Conservation (phyloP, 2,329 filamentous ascomycete species). For the Cladosporium sp. region DNA sequence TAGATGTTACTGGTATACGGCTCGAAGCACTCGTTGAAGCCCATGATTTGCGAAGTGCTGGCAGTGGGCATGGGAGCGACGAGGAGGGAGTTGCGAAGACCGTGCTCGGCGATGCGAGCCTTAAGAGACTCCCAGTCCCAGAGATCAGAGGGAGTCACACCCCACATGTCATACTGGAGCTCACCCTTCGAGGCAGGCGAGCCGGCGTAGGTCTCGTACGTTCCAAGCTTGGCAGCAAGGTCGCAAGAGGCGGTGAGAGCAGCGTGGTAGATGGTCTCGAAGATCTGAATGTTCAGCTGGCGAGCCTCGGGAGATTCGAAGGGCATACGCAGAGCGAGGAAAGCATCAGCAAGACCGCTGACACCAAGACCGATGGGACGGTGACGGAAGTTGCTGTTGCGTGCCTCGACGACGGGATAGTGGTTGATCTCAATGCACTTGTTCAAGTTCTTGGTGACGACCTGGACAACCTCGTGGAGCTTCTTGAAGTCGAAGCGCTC, state of each 20-base stretch:
- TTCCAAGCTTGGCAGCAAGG: slow-evolving; percentile 74
- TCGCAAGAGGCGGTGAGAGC: slow-evolving; percentile 85
- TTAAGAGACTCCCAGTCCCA: slow-evolving; percentile 95
- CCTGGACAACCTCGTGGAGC: slow-evolving; percentile 88
- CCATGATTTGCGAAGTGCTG: slow-evolving; percentile 93
- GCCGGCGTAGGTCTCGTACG: slow-evolving; percentile 87
- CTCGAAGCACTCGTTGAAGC: slow-evolving; percentile 99
- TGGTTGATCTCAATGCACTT: slow-evolving; percentile 98
- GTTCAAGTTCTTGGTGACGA: slow-evolving; percentile 93
- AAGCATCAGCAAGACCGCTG: slow-evolving; percentile 94
- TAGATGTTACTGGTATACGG: slow-evolving; percentile 99
- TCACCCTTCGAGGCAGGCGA: slow-evolving; percentile 93
- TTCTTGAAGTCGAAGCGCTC: slow-evolving; percentile 93
- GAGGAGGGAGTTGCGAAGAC: slow-evolving; percentile 91
- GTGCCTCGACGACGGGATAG: slow-evolving; percentile 92
- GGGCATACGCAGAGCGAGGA: slow-evolving; percentile 91
- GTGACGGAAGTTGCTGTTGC: slow-evolving; percentile 96
- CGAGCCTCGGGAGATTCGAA: slow-evolving; percentile 95
- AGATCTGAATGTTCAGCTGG: slow-evolving; percentile 95
- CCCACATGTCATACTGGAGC: slow-evolving; percentile 99
- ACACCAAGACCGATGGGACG: slow-evolving; percentile 94
- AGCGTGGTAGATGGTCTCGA: slow-evolving; percentile 98
- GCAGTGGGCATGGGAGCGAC: slow-evolving; percentile 98
- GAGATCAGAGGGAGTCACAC: slow-evolving; percentile 83
- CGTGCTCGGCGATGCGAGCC: slow-evolving; percentile 85